phyloP scores from a whole-genome alignment of 208 protist species.

The Porcisia hertigi region DNA sequence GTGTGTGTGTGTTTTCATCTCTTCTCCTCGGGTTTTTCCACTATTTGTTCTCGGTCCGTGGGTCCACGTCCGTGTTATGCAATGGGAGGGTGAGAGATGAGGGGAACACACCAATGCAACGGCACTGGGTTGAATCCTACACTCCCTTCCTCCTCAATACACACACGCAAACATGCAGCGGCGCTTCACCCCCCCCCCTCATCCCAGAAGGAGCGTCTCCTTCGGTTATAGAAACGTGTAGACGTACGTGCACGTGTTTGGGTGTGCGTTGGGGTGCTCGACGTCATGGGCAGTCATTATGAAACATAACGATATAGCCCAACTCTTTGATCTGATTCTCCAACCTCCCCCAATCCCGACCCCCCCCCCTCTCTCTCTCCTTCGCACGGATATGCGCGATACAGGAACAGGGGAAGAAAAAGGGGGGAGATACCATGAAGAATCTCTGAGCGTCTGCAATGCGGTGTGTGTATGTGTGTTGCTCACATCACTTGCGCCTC shows the following conservation, averaged over 20 bases:
- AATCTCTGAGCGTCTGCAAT: background rate
- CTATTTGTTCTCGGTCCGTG: background rate
- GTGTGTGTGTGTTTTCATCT: too few species aligned
- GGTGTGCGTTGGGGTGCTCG: background rate
- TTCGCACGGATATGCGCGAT: background rate
- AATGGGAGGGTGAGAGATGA: background rate
- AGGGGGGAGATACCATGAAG: background rate
- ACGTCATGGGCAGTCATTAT: background rate
- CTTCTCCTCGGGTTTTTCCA: background rate
- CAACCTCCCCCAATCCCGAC: background rate
- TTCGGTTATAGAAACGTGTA: background rate
- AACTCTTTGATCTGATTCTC: background rate
- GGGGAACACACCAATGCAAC: background rate
- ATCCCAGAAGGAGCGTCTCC: background rate
- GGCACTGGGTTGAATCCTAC: background rate
- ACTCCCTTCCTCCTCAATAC: too few species aligned
- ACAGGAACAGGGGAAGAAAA: background rate
- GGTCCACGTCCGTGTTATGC: background rate
- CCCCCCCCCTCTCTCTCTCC: background rate
- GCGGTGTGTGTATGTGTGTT: background rate
- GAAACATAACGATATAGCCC: background rate
- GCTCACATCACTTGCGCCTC: background rate
- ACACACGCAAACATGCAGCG: background rate
- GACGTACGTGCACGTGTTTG: background rate
- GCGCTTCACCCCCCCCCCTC: background rate